Percentiles rank a stretch among this genome's conserved stretches.
phyloP scores from a whole-genome alignment of 2,329 filamentous ascomycete species.

The Sordariomycetes sp. region DNA sequence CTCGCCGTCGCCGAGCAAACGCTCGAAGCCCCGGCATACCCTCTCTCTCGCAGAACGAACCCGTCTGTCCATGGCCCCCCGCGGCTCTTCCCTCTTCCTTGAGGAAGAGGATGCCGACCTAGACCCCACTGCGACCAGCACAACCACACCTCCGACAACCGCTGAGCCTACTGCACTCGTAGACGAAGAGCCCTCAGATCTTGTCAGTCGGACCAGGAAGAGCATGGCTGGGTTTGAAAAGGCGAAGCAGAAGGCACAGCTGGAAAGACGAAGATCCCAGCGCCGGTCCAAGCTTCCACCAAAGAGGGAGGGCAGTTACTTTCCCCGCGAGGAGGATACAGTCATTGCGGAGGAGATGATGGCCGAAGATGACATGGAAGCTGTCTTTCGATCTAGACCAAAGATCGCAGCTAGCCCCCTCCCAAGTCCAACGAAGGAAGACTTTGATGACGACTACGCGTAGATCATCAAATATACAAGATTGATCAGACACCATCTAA shows the following conservation, averaged over 20 bases:
- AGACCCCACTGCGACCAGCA: constrained; percentile 6
- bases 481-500: not conserved
- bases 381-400: constrained; percentile 77
- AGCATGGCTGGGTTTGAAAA: constrained; percentile 57
- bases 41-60: constrained; percentile 70
- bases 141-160: constrained; percentile 3
- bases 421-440: constrained; percentile 33
- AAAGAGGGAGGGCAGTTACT: constrained; percentile 32
- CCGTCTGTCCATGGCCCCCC: constrained; percentile 63
- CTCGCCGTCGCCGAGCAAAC: constrained; percentile 49
- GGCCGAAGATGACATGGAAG: constrained; percentile 64
- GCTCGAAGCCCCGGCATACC: constrained; percentile 37
- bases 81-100: constrained; percentile 33
- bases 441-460: constrained; percentile 3
- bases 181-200: constrained; percentile 32
- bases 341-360: constrained; percentile 63
- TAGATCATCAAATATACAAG: not conserved
- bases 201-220: constrained; percentile 47
- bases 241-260: constrained; percentile 49
- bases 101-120: constrained; percentile 19
- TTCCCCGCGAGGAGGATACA: constrained; percentile 35
- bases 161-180: constrained; percentile 1
- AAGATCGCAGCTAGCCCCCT: constrained; percentile 70
- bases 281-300: constrained; percentile 30
- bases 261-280: constrained; percentile 44